Conservation (phyloP, 2,329 filamentous ascomycete species). For the Fusarium xylarioides region DNA sequence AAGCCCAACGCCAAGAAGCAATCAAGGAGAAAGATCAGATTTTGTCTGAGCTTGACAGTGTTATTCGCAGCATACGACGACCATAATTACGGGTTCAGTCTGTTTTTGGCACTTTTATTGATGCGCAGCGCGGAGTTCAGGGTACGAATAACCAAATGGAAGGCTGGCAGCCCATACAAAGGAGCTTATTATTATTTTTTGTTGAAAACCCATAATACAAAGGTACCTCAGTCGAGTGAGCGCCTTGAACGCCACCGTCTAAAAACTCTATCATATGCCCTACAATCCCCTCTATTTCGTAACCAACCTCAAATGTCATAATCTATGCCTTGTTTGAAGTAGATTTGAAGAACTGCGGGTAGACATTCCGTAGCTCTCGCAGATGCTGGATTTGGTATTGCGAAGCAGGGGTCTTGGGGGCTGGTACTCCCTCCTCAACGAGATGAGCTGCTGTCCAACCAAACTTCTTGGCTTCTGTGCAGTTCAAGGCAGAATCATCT, state of each 20-base stretch:
- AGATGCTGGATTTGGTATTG: conserved; percentile 80
- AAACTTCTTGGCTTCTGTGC: conserved; percentile 75
- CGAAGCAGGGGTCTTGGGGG: conserved; percentile 71
- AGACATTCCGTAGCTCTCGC: conserved; percentile 77
- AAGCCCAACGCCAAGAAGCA: conserved; percentile 69
- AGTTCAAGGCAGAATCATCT: conserved; percentile 92
- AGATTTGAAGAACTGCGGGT: conserved; percentile 86
- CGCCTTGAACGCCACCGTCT: conserved; percentile 28
- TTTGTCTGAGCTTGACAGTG: conserved; percentile 66
- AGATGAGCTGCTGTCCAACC: conserved; percentile 91
- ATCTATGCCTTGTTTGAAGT: conserved; percentile 22
- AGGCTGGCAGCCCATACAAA: neutral
- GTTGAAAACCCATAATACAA: conserved; percentile 10
- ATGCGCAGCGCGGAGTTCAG: conserved; percentile 36
- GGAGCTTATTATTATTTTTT: neutral
- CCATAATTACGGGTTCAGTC: conserved; percentile 52
- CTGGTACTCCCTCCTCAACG: conserved; percentile 76
- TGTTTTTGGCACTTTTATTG: neutral
- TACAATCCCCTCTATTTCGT: neutral
- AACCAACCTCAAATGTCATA: neutral
- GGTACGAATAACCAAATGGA: neutral
- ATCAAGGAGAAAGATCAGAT: conserved; percentile 71
- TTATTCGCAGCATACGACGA: conserved; percentile 68
- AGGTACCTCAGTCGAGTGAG: conserved; percentile 21
- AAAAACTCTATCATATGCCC: neutral